Evolutionary conservation across 2,329 filamentous ascomycete genomes (phyloP).

Genomic region (Magnaporthiopsis incrustans): DNA sequence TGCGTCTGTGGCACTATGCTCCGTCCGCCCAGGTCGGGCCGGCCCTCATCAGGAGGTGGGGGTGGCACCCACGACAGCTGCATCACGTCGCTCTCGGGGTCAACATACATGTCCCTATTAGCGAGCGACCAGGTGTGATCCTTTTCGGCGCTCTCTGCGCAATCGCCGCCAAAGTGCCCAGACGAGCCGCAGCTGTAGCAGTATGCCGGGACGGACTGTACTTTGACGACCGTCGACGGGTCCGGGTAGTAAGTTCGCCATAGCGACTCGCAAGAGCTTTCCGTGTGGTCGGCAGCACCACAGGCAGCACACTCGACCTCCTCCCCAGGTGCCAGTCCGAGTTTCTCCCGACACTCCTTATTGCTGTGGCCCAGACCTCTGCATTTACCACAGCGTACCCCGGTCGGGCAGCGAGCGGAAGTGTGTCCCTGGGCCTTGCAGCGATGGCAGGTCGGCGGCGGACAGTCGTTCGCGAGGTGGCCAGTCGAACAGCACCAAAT

Average conservation of each 20-base stretch:
- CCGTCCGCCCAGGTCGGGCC: constrained; percentile 17
- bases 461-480: constrained; percentile 38
- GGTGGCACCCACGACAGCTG: constrained; percentile 25
- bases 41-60: constrained; percentile 8
- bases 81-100: constrained; percentile 30
- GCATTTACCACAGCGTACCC: constrained; percentile 49
- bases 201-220: constrained; percentile 39
- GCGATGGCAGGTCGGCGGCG: constrained; percentile 36
- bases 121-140: constrained; percentile 44
- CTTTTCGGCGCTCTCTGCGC: constrained; percentile 23
- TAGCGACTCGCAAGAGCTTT: constrained; percentile 49
- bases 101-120: constrained; percentile 41
- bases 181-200: constrained; percentile 49
- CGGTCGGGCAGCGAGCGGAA: constrained; percentile 41
- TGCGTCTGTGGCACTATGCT: constrained; percentile 27
- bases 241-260: constrained; percentile 49
- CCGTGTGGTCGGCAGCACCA: constrained; percentile 44
- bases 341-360: constrained; percentile 45
- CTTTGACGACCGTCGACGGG: constrained; percentile 33
- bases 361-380: constrained; percentile 51
- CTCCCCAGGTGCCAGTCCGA: constrained; percentile 34
- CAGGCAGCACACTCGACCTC: constrained; percentile 56
- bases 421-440: constrained; percentile 40
- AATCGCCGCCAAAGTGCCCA: constrained; percentile 52
- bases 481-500: constrained; percentile 41